These are phyloP conservation scores for Termitomyces sp. DNA, from an alignment of 768 basidiomycete genomes.

Conservation along the genomic window DNA sequence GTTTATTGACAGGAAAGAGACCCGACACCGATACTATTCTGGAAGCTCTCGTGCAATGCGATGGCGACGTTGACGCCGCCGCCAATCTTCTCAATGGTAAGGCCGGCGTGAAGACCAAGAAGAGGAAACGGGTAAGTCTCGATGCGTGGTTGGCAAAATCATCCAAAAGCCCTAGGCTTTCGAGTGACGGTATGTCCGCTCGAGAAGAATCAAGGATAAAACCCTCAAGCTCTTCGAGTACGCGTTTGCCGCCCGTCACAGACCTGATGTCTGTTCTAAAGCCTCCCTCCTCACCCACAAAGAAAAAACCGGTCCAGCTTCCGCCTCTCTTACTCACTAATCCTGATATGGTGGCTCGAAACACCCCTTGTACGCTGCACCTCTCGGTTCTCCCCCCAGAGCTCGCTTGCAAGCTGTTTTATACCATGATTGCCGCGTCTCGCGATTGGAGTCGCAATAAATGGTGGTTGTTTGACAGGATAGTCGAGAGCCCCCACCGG, in stretches of 20 bases:
- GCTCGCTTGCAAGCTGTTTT: slow-evolving; percentile 70
- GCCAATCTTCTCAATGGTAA: slow-evolving; percentile 31
- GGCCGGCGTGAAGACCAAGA: slow-evolving; percentile 26
- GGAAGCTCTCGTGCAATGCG: slow-evolving; percentile 47
- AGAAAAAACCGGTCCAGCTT: slow-evolving; percentile 33
- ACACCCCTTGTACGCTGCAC: slow-evolving; percentile 76
- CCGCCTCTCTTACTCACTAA: slow-evolving; percentile 60
- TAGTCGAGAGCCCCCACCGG: slow-evolving; percentile 83
- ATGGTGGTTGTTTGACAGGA: slow-evolving; percentile 80
- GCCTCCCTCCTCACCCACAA: slow-evolving; percentile 33
- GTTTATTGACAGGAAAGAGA: slow-evolving; percentile 35
- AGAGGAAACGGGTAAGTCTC: slow-evolving; percentile 46
- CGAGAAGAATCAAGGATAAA: background rate
- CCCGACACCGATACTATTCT: slow-evolving; percentile 40
- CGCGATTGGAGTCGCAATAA: slow-evolving; percentile 63
- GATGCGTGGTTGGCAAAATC: slow-evolving; percentile 45
- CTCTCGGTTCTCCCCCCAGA: slow-evolving; percentile 63
- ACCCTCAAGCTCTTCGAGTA: slow-evolving; percentile 3
- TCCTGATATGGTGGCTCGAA: slow-evolving; percentile 56
- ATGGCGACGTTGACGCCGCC: slow-evolving; percentile 53
- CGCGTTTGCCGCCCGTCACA: slow-evolving; percentile 23
- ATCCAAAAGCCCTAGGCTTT: background rate
- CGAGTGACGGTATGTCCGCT: background rate
- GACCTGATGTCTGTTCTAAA: slow-evolving; percentile 55
- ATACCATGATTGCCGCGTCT: slow-evolving; percentile 61